These are phyloP conservation scores for Echria macrotheca DNA, from an alignment of 495 filamentous ascomycete genomes.

Conservation along the genomic window DNA sequence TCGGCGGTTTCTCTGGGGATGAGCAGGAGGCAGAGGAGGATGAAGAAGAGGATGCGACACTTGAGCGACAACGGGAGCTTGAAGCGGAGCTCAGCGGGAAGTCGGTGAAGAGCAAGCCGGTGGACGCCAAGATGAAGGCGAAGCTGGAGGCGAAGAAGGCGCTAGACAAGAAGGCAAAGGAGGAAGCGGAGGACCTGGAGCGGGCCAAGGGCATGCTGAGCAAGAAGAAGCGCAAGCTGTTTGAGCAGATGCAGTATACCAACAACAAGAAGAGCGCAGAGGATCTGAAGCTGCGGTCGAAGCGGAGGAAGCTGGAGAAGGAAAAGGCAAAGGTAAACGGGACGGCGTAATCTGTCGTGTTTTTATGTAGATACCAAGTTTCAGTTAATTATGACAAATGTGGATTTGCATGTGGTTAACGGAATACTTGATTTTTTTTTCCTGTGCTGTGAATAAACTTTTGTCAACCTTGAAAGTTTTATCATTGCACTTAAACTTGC, in stretches of 20 bases:
- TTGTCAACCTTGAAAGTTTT: no score
- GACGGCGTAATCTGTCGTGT: constrained; percentile 16
- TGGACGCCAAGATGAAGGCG: constrained; percentile 52
- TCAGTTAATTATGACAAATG: neutral
- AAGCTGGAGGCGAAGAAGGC: constrained; percentile 60
- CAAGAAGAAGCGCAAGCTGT: constrained; percentile 82
- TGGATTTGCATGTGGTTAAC: no score
- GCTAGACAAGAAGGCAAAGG: constrained; percentile 60
- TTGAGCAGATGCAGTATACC: constrained; percentile 87
- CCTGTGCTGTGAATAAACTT: no score
- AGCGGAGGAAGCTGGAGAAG: constrained; percentile 87
- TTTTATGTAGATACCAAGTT: constrained; percentile 18
- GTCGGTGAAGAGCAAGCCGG: constrained; percentile 34
- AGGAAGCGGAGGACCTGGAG: constrained; percentile 79
- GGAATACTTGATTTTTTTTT: no score
- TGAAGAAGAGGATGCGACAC: constrained; percentile 38
- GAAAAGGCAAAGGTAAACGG: constrained; percentile 35
- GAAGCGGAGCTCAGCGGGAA: constrained; percentile 75
- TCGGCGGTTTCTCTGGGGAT: constrained; percentile 39
- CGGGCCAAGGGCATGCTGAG: constrained; percentile 89
- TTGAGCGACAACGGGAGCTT: constrained; percentile 73
- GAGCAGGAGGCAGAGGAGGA: constrained; percentile 40
- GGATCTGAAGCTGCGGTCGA: constrained; percentile 65
- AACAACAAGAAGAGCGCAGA: constrained; percentile 81
- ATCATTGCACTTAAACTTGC: no score